Evolutionary conservation across 805 yeast species (phyloP), one percentile per base, ranked within the genome.

Genomic region (Limtongia smithiae): DNA sequence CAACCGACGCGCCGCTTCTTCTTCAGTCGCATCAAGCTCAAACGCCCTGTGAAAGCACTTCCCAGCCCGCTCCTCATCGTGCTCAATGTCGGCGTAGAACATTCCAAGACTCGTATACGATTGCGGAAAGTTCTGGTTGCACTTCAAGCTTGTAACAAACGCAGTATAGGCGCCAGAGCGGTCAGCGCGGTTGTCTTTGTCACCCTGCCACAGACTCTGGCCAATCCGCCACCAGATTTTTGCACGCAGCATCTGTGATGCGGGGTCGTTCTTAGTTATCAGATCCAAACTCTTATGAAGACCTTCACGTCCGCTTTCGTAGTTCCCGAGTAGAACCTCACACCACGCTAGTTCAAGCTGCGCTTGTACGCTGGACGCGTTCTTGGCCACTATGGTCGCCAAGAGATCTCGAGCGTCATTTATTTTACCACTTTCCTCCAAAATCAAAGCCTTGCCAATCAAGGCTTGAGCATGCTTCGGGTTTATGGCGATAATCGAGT

Each of bases 31-130:
- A 65, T 89, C 93, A 27, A 91, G 68, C 61, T 91, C 97, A 63
- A 91, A 85, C 0, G 97, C 96, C 61, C 82, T 86, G 64, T 83
- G 80, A 64, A 83, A 91, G 65, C 96, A 89, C 63, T 87, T 88
- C 46, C 81, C 81, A 0, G 97, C 95, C 41, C 93, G 76, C 0
- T 70, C 68, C 24, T 67, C 63, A 61, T 89, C 96, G 8, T 71
- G 67, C 51, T 74, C 81, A 50, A 75, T 70, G 1, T 76, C 74
- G 3, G 76, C 67, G 60, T 87, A 90, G n/a, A 87, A 71, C 42
- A 75, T 65, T 21, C 98, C 98, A 22, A 93, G 69, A 1, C 88
- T 75, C 0, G 96, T 82, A 63, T 81, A 93, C 0, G 95, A 79
- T 1, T 94, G 82, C 0, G 96, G 90, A 64, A 73, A 79, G 25